phyloP scores from a whole-genome alignment of 495 filamentous ascomycete genomes.

The Penicillium crystallinum region DNA sequence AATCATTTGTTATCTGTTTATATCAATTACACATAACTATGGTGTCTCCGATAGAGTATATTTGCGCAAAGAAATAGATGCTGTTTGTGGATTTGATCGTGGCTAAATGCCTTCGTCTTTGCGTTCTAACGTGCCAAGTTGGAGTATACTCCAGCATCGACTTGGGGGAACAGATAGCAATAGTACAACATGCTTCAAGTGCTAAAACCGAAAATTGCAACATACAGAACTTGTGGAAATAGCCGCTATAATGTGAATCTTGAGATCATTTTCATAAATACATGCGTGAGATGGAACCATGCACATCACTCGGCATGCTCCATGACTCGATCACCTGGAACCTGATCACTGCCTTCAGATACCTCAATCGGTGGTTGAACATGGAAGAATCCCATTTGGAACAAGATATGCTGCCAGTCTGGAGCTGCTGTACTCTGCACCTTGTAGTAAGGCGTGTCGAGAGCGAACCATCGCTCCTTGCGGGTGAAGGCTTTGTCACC shows the following conservation, averaged over 20 bases:
- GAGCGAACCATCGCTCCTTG: conserved; percentile 75
- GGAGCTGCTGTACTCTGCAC: conserved; percentile 63
- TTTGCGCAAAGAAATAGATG: no score
- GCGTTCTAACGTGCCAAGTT: no score
- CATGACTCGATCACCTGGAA: background rate
- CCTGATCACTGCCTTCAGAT: background rate
- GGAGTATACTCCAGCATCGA: no score
- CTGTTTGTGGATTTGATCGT: no score
- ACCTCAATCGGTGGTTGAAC: conserved; percentile 11
- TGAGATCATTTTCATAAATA: conserved; percentile 3
- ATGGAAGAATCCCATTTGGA: conserved; percentile 33
- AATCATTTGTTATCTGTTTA: background rate
- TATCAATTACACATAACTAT: no score
- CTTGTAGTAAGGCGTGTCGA: conserved; percentile 53
- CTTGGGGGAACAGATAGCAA: no score
- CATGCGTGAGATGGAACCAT: background rate
- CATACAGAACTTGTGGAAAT: background rate
- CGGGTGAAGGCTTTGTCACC: conserved; percentile 65
- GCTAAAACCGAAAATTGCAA: background rate
- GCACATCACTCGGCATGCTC: background rate
- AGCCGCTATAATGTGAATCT: background rate
- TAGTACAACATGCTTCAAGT: background rate
- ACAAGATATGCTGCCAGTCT: conserved; percentile 54
- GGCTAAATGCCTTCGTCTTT: no score
- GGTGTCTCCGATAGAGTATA: no score